phyloP scores from a whole-genome alignment of 2,329 filamentous ascomycete species.

The Ceratocystis cubensis region DNA sequence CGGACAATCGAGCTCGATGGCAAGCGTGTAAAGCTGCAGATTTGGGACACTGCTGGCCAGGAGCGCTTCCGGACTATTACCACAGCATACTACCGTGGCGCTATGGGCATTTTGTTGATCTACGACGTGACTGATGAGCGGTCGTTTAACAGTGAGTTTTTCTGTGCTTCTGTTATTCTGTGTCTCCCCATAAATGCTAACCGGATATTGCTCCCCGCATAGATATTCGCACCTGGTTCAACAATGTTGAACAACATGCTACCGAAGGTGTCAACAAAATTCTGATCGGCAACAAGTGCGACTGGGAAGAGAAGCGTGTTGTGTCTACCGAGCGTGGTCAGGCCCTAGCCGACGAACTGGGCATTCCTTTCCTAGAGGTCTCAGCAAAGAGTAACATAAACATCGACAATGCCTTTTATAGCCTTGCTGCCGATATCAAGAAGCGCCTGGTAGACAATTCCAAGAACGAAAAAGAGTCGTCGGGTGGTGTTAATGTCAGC shows the following conservation, averaged over 20 bases:
- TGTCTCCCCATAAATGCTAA: conserved; percentile 14
- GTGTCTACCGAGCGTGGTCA: conserved; percentile 90
- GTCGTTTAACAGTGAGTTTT: conserved; percentile 74
- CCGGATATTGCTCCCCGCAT: conserved; percentile 21
- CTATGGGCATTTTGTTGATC: conserved; percentile 94
- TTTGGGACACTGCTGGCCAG: conserved; percentile 98
- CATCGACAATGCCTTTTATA: conserved; percentile 97
- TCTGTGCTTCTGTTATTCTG: conserved; percentile 10
- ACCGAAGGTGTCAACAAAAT: conserved; percentile 99
- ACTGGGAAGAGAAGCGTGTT: conserved; percentile 98
- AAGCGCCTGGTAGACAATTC: conserved; percentile 89
- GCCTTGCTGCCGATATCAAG: conserved; percentile 91
- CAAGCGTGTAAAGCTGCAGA: conserved; percentile 97
- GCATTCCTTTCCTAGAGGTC: conserved; percentile 96
- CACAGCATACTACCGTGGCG: conserved; percentile 94
- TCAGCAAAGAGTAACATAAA: conserved; percentile 99
- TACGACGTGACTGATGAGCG: conserved; percentile 97
- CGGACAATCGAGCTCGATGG: conserved; percentile 97
- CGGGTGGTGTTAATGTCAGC: conserved; percentile 55
- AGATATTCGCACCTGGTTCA: conserved; percentile 99
- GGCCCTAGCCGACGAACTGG: conserved; percentile 84
- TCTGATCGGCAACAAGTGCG: conserved; percentile 98
- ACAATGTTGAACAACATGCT: conserved; percentile 95
- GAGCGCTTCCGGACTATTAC: conserved; percentile 98
- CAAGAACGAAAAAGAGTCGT: conserved; percentile 55